Conservation (phyloP, 2,329 filamentous ascomycete species). For the Monosporascus sp. region DNA sequence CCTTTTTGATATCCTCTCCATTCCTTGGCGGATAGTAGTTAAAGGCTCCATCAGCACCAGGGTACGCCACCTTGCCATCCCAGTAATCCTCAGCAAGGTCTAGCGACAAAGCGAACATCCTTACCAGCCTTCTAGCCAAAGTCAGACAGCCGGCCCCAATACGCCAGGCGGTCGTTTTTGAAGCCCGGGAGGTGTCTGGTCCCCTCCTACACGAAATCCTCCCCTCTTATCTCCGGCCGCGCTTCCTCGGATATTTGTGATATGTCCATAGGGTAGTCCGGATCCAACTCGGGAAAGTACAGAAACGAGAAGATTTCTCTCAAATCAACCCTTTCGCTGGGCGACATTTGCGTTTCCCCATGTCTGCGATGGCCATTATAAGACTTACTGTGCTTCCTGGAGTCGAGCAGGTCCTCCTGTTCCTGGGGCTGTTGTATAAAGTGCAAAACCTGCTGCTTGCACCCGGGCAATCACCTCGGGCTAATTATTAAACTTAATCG, state of each 20-base stretch:
- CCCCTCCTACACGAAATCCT: conserved; percentile 49
- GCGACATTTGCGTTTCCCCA: conserved; percentile 41
- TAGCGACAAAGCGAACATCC: conserved; percentile 50
- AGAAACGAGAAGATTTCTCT: conserved; percentile 47
- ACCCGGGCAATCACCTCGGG: conserved; percentile 27
- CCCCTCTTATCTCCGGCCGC: conserved; percentile 35
- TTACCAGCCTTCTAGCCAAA: conserved; percentile 46
- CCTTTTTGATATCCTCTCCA: conserved; percentile 15
- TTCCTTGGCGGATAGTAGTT: conserved; percentile 35
- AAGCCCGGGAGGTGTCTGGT: conserved; percentile 44
- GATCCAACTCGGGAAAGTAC: conserved; percentile 49
- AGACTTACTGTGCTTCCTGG: conserved; percentile 32
- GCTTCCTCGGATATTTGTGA: conserved; percentile 38
- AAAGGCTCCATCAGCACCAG: conserved; percentile 38
- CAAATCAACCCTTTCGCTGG: conserved; percentile 42
- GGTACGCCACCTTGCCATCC: conserved; percentile 47
- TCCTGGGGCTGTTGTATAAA: conserved; percentile 45
- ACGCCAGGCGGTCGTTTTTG: conserved; percentile 38
- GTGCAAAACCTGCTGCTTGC: conserved; percentile 25
- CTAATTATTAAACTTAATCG: too few relatives aligned
- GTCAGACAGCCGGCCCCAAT: conserved; percentile 43
- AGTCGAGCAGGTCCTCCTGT: conserved; percentile 35
- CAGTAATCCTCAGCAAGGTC: conserved; percentile 50
- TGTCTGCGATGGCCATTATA: conserved; percentile 44
- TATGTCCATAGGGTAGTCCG: conserved; percentile 34